phyloP scores from a whole-genome alignment of 169 alveolate genomes.

The Plasmodium yoelii region DNA sequence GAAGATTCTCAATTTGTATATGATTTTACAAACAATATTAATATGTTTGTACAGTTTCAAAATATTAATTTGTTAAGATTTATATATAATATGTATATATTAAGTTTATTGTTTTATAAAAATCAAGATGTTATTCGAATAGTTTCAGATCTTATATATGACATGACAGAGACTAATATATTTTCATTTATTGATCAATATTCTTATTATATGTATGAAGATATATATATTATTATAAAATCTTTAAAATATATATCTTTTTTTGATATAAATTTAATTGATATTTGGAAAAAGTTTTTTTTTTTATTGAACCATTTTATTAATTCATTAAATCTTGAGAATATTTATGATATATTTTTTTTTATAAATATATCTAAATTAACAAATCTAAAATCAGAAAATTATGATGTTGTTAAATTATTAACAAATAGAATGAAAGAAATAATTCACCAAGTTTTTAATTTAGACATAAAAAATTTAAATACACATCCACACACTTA shows the following conservation, averaged over 20 bases:
- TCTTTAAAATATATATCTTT: constrained; percentile 55
- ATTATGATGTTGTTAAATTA: constrained; percentile 42
- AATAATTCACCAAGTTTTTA: constrained; percentile 5
- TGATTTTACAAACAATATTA: constrained; percentile 56
- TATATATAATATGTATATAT: constrained; percentile 29
- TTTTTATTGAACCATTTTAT: constrained; percentile 35
- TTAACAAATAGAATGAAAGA: constrained; percentile 33
- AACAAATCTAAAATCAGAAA: constrained; percentile 32
- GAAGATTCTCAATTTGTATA: constrained; percentile 22
- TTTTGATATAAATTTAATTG: constrained; percentile 22
- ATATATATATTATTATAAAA: constrained; percentile 39
- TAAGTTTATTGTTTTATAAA: constrained; percentile 54
- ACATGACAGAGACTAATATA: constrained; percentile 35
- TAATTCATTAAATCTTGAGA: constrained; percentile 32
- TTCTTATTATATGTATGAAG: constrained; percentile 50
- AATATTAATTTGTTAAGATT: constrained; percentile 40
- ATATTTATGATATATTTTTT: constrained; percentile 57
- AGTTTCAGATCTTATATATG: constrained; percentile 25
- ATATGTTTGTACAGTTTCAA: constrained; percentile 36
- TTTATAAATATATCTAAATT: constrained; percentile 28
- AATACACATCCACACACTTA: constrained; percentile 58
- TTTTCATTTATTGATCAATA: constrained; percentile 62
- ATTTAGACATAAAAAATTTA: constrained; percentile 10
- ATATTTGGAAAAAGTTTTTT: constrained; percentile 54
- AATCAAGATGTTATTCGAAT: constrained; percentile 36